phyloP scores from a whole-genome alignment of 2,329 filamentous ascomycete genomes.

The Fusarium liriodendri region DNA sequence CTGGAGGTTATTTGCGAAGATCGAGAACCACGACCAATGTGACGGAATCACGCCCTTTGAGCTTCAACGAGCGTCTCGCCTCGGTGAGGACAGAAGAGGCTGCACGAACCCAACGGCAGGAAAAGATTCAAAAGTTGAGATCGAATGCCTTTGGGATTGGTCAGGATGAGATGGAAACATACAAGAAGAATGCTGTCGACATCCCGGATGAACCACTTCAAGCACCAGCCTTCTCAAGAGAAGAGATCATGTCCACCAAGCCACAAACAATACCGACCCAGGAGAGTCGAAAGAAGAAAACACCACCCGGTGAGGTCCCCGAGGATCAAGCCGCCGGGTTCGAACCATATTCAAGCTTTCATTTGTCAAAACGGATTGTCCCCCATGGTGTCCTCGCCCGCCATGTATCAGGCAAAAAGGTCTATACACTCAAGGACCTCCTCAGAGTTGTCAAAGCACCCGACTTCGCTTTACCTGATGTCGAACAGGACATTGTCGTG shows the following conservation, averaged over 20 bases:
- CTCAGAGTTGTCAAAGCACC: constrained; percentile 85
- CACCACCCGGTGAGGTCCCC: constrained; percentile 32
- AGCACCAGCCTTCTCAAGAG: constrained; percentile 68
- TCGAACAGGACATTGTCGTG: constrained; percentile 90
- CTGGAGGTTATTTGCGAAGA: constrained; percentile 56
- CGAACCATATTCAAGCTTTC: constrained; percentile 87
- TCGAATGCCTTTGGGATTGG: constrained; percentile 68
- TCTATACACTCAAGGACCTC: constrained; percentile 83
- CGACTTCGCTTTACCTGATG: constrained; percentile 81
- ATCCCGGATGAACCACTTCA: constrained; percentile 61
- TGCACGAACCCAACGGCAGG: constrained; percentile 61
- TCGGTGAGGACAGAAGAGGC: constrained; percentile 71
- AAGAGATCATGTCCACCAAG: constrained; percentile 65
- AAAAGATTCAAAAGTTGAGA: constrained; percentile 64
- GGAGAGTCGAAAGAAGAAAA: constrained; percentile 30
- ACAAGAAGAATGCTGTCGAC: constrained; percentile 67
- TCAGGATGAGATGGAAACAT: constrained; percentile 68
- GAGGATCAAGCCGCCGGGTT: constrained; percentile 63
- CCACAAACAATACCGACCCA: constrained; percentile 26
- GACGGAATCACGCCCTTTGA: constrained; percentile 55
- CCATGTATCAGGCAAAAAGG: constrained; percentile 80
- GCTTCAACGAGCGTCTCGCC: constrained; percentile 89
- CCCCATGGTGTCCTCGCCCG: constrained; percentile 84
- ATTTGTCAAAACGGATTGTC: constrained; percentile 85
- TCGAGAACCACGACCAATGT: constrained; percentile 53